These are phyloP conservation scores for Draba incana DNA, from an alignment of 345 rosid genomes.

Conservation along the genomic window DNA sequence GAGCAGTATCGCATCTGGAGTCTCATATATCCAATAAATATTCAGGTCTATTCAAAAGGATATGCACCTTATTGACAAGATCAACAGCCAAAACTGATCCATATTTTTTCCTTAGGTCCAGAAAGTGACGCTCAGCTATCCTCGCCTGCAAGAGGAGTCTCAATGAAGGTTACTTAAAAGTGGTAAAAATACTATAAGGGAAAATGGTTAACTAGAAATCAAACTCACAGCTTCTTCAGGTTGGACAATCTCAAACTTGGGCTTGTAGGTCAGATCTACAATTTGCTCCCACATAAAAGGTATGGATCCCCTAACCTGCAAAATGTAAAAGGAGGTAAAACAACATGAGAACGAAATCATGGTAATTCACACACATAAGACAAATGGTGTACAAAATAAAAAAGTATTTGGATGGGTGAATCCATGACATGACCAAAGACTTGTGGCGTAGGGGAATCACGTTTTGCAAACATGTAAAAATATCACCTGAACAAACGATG, in stretches of 20 bases:
- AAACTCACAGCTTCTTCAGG: conserved; percentile 91
- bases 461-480: conserved; percentile 18
- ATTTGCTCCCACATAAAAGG: conserved; percentile 96
- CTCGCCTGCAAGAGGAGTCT: conserved; percentile 56
- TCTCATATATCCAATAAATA: neutral
- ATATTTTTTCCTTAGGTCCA: conserved; percentile 93
- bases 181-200: conserved; percentile 8
- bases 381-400: neutral
- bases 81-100: conserved; percentile 78
- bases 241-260: conserved; percentile 83
- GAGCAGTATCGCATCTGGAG: conserved; percentile 7
- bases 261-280: conserved; percentile 94
- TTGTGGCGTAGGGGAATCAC: neutral
- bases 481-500: conserved; percentile 67
- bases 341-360: neutral
- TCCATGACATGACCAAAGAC: conserved; percentile 9
- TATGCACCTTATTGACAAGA: conserved; percentile 84
- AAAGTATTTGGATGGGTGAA: neutral
- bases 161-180: conserved; percentile 19
- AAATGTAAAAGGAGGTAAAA: conserved; percentile 16
- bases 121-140: conserved; percentile 84
- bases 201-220: conserved; percentile 14
- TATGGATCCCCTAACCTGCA: conserved; percentile 89
- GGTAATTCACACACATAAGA: no score
- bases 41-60: conserved; percentile 10